phyloP scores from a whole-genome alignment of 805 yeast genomes.

The Starmerella tilneyi region DNA sequence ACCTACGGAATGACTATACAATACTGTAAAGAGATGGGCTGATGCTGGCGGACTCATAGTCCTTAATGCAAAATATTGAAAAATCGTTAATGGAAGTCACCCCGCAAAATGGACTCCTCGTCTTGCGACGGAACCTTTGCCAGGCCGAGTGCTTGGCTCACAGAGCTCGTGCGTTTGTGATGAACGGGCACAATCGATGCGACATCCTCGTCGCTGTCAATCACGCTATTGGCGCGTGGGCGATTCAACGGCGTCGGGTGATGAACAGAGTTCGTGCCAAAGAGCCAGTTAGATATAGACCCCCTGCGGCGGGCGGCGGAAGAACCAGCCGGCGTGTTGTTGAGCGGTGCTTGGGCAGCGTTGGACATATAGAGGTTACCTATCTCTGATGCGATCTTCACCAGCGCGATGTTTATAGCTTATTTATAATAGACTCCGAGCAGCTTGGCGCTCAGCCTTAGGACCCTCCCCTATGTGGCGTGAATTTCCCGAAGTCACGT shows the following conservation, averaged over 20 bases:
- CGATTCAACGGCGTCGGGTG: not conserved
- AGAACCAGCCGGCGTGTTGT: not conserved
- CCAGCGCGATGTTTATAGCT: no score
- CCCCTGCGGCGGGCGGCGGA: slow-evolving; percentile 6
- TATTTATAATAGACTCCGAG: no score
- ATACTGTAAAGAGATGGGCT: no score
- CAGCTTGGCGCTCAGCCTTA: no score
- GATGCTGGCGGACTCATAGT: not conserved
- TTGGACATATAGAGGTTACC: not conserved
- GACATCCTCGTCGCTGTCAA: not conserved
- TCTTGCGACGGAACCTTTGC: slow-evolving; percentile 15
- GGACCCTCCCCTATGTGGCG: not conserved
- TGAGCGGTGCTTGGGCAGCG: not conserved
- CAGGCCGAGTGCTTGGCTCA: slow-evolving; percentile 13
- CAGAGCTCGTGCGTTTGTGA: slow-evolving; percentile 10
- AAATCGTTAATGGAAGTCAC: slow-evolving; percentile 8
- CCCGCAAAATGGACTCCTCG: slow-evolving; percentile 18
- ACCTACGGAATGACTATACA: no score
- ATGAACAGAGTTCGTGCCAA: slow-evolving; percentile 11
- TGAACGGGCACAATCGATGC: not conserved
- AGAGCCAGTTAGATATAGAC: slow-evolving; percentile 14
- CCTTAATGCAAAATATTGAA: not conserved
- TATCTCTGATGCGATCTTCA: no score
- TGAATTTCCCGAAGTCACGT: not conserved
- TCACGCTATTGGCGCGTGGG: not conserved